These are phyloP conservation scores for Phaeosphaeria sp. DNA, from an alignment of 2,329 filamentous ascomycete genomes.

Conservation along the genomic window DNA sequence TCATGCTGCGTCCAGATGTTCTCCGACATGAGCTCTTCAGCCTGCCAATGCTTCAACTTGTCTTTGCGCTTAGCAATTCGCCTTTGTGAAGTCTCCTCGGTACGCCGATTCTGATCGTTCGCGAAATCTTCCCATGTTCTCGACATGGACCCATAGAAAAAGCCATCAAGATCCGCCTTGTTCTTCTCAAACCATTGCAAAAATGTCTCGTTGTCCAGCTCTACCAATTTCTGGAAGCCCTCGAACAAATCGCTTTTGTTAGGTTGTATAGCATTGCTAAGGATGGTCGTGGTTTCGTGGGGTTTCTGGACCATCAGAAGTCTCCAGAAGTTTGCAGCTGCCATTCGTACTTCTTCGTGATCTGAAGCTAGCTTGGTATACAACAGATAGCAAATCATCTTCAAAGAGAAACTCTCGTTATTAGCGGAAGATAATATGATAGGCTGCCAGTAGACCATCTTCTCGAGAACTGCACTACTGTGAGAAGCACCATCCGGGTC, in stretches of 20 bases:
- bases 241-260: constrained; percentile 75
- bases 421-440: constrained; percentile 82
- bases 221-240: constrained; percentile 83
- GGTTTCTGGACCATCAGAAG: constrained; percentile 94
- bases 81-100: constrained; percentile 73
- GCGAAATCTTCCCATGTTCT: constrained; percentile 91
- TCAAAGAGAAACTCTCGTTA: constrained; percentile 79
- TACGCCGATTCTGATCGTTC: constrained; percentile 77
- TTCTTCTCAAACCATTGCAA: constrained; percentile 87
- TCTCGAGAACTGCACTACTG: constrained; percentile 76
- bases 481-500: constrained; percentile 68
- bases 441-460: constrained; percentile 94
- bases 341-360: constrained; percentile 69
- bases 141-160: constrained; percentile 83
- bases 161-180: constrained; percentile 74
- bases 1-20: constrained; percentile 82
- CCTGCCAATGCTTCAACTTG: constrained; percentile 79
- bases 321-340: constrained; percentile 86
- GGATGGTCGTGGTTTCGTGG: constrained; percentile 74
- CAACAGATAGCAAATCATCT: constrained; percentile 88
- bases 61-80: constrained; percentile 80
- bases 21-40: constrained; percentile 71
- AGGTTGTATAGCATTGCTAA: constrained; percentile 72
- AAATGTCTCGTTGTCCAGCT: constrained; percentile 88
- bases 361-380: constrained; percentile 85